These are phyloP conservation scores for Crotalaria pallida DNA, from an alignment of 306 rosid species.

Conservation along the genomic window DNA sequence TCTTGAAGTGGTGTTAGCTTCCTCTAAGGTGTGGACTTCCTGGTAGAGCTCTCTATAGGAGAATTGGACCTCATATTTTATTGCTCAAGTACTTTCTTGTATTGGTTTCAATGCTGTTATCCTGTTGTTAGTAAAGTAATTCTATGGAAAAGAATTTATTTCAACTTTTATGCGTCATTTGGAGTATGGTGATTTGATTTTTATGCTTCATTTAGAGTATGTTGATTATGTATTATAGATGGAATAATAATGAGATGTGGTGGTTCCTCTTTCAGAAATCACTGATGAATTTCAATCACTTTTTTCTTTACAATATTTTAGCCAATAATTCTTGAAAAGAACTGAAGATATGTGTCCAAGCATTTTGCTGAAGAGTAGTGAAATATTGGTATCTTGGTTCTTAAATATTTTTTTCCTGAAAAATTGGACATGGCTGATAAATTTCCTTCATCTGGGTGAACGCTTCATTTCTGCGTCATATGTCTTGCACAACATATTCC, in stretches of 20 bases:
- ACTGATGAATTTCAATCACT: neutral
- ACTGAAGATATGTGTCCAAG: neutral
- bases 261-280: neutral
- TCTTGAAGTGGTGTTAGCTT: conserved; percentile 8
- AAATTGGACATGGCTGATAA: neutral
- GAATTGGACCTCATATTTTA: conserved; percentile 1
- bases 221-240: neutral
- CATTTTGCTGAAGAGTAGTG: neutral
- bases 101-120: neutral
- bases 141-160: neutral
- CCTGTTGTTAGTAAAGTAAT: neutral
- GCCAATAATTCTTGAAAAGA: neutral
- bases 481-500: neutral
- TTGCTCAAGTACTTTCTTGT: neutral
- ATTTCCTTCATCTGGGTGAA: neutral
- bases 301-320: neutral
- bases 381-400: neutral
- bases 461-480: neutral
- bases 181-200: neutral
- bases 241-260: neutral
- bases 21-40: conserved; percentile 2
- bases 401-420: neutral
- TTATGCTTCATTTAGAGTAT: neutral
- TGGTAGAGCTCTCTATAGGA: neutral
- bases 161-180: neutral